Evolutionary conservation across 1,284 basidiomycete species (phyloP), one percentile per base, ranked within the genome.

Genomic region (Rhodotorula sp.): DNA sequence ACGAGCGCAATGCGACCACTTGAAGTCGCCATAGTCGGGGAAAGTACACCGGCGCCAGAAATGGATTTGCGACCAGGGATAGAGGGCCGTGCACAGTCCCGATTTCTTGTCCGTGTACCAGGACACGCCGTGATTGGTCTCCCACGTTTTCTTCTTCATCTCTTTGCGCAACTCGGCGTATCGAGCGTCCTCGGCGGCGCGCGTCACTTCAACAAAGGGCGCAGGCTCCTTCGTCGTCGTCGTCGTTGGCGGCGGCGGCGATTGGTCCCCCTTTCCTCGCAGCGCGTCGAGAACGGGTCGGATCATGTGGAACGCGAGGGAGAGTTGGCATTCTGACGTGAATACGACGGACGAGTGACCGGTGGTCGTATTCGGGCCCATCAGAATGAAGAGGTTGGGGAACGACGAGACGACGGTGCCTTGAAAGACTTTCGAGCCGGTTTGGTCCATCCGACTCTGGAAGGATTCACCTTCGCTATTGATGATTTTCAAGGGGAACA

Each of bases 311-410:
- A 70, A 66, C 26, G 62, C 63, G n/a, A 74, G 48, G 18, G 59
- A 66, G 68, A 76, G 63, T 53, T 76, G 75, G 8, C 56, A 55
- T 24, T 76, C 75, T 49, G 66, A 65, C 22, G 75, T 76, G 57
- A 76, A 76, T 26, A 76, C 67, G 48, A 76, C 75, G 42, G 66
- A 69, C 29, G 70, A 72, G 58, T 76, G 75, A 3, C 75, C 75
- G 17, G 75, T 76, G 0, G 75, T 69, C 29, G 61, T 60, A 54
- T 72, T 70, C 24, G 73, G 75, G 4, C 72, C 75, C 75, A 74
- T 76, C n/a, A 73, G 15, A 68, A 71, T 72, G 66, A 72, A 72
- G 24, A 74, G 65, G 53, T 74, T 75, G 44, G 72, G 72, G 66
- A 69, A 75, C 6, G 46, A 65, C 44, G 60, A 57, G 14, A 70